Evolutionary conservation across 1,284 basidiomycete genomes (phyloP).

Genomic region (Ganoderma lingzhi): DNA sequence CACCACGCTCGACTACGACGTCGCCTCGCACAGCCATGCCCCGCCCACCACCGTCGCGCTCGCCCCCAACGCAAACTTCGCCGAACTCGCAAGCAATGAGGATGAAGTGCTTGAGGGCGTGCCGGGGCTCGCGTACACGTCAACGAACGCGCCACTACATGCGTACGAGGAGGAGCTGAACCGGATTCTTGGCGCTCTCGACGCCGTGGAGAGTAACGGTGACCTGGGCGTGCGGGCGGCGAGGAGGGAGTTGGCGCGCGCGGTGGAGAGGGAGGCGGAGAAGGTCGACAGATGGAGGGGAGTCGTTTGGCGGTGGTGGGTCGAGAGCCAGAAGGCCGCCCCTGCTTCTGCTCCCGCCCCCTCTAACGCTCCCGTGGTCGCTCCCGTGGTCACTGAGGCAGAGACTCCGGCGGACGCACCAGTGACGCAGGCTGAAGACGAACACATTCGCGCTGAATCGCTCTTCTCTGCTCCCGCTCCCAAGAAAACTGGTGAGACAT

Average conservation of each 20-base stretch:
- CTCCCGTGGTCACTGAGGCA: conserved; percentile 13
- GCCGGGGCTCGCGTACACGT: conserved; percentile 47
- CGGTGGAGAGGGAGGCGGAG: conserved; percentile 65
- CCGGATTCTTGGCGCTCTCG: conserved; percentile 68
- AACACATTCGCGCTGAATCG: conserved; percentile 8
- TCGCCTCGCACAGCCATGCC: conserved; percentile 23
- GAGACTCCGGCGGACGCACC: no score
- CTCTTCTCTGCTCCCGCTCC: neutral
- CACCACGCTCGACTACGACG: conserved; percentile 37
- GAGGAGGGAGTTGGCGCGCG: conserved; percentile 64
- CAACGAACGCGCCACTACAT: conserved; percentile 56
- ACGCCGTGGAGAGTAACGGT: conserved; percentile 73
- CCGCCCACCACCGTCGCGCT: conserved; percentile 28
- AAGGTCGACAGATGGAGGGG: conserved; percentile 50
- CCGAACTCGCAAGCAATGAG: neutral
- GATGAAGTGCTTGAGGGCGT: conserved; percentile 21
- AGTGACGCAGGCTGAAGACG: neutral
- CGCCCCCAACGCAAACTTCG: conserved; percentile 10
- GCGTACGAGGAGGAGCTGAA: conserved; percentile 62
- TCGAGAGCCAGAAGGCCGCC: conserved; percentile 14
- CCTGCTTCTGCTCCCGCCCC: neutral
- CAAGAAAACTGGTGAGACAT: neutral
- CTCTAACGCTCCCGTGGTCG: neutral
- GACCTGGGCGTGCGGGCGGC: conserved; percentile 60
- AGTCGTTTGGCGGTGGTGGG: conserved; percentile 33